These are phyloP conservation scores for Aphanomyces cochlioides DNA, from an alignment of 352 stramenopile genomes.

Conservation along the genomic window DNA sequence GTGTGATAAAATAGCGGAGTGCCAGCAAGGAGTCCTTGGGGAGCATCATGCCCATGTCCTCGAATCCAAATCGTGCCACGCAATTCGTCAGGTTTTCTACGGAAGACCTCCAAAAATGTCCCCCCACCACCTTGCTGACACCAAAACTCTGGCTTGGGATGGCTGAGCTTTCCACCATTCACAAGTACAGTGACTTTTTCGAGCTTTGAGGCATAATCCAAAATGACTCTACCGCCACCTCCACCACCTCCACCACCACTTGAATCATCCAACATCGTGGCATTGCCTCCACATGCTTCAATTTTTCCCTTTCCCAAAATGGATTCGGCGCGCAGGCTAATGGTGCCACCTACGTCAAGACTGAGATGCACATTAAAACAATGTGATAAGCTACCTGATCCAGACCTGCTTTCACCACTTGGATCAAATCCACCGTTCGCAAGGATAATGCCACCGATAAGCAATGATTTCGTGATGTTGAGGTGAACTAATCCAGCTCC, in stretches of 20 bases:
- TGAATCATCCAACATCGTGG: constrained; percentile 36
- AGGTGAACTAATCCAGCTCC: constrained; percentile 64
- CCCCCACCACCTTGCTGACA: constrained; percentile 76
- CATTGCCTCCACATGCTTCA: constrained; percentile 53
- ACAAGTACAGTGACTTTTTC: constrained; percentile 32
- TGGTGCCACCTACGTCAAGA: constrained; percentile 42
- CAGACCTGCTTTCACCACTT: constrained; percentile 51
- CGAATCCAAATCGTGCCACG: constrained; percentile 11
- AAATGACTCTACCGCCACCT: constrained; percentile 52
- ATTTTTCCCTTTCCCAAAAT: constrained; percentile 46
- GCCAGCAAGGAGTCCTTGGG: constrained; percentile 1
- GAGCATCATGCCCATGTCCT: not conserved
- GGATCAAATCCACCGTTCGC: constrained; percentile 58
- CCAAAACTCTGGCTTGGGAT: constrained; percentile 37
- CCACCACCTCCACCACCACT: constrained; percentile 52
- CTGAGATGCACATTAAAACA: not conserved
- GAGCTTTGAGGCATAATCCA: constrained; percentile 44
- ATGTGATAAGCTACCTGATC: constrained; percentile 38
- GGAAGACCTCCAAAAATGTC: constrained; percentile 55
- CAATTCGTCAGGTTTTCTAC: not conserved
- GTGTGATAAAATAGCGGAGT: constrained; percentile 11
- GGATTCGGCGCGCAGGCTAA: constrained; percentile 38
- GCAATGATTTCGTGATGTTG: constrained; percentile 36
- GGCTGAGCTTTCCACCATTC: constrained; percentile 30
- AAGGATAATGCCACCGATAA: constrained; percentile 62